Conservation (phyloP, 768 basidiomycete species). For the Kwoniella sp. region DNA sequence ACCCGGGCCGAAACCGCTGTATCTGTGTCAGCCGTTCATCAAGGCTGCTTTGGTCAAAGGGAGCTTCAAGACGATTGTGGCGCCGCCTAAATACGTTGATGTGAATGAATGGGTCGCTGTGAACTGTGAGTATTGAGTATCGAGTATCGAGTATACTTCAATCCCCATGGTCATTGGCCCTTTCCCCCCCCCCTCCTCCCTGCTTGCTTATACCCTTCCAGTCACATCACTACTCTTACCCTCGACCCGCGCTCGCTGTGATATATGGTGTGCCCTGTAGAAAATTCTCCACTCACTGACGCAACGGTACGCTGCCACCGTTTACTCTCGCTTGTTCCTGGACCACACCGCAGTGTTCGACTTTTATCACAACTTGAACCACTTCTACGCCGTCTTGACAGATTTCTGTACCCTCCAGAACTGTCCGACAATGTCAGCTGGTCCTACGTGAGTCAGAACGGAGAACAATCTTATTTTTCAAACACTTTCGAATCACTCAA, state of each 20-base stretch:
- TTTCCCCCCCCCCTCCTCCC: too few relatives aligned
- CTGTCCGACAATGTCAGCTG: constrained; percentile 91
- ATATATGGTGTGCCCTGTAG: too few relatives aligned
- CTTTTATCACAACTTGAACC: constrained; percentile 95
- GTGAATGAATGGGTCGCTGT: constrained; percentile 97
- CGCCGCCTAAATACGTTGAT: constrained; percentile 91
- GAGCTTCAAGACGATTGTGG: constrained; percentile 97
- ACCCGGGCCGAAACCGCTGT: constrained; percentile 59
- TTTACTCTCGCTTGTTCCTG: too few relatives aligned
- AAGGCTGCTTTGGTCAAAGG: constrained; percentile 95
- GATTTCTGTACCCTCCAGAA: constrained; percentile 88
- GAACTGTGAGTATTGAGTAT: constrained; percentile 66
- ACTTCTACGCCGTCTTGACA: constrained; percentile 90
- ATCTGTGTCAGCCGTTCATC: constrained; percentile 90
- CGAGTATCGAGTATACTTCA: too few relatives aligned
- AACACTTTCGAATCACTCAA: too few relatives aligned
- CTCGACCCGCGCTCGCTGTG: too few relatives aligned
- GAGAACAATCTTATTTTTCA: too few relatives aligned
- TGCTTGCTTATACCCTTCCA: too few relatives aligned
- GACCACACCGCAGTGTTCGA: constrained; percentile 72
- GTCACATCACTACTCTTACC: too few relatives aligned
- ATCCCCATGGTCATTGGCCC: too few relatives aligned
- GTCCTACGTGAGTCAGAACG: constrained; percentile 65
- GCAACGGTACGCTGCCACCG: not conserved
- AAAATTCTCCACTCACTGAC: too few relatives aligned